These are phyloP conservation scores for Artemisia tridentata DNA, from an alignment of 129 eudicot genomes.

Conservation along the genomic window DNA sequence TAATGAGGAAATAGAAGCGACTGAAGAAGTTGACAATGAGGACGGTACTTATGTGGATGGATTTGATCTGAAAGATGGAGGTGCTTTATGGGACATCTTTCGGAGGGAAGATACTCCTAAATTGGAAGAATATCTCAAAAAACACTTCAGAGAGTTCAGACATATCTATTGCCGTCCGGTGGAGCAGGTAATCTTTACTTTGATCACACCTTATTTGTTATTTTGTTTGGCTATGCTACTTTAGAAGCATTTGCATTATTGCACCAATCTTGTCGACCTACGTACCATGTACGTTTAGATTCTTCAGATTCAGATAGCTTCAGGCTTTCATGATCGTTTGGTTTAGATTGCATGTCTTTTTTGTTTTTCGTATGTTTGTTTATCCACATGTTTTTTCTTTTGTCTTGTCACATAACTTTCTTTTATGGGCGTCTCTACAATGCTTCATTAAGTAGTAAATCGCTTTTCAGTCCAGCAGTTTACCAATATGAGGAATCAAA, in stretches of 20 bases:
- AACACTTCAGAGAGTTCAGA: constrained; percentile 59
- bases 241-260: no score
- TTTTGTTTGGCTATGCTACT: neutral
- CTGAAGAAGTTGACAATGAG: neutral
- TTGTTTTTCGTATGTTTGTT: no score
- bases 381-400: no score
- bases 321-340: no score
- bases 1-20: neutral
- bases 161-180: constrained; percentile 41
- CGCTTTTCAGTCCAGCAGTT: no score
- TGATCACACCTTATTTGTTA: neutral
- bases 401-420: no score
- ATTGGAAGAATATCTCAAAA: constrained; percentile 53
- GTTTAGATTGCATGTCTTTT: no score
- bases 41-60: neutral
- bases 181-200: constrained; percentile 36
- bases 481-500: neutral
- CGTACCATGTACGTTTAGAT: no score
- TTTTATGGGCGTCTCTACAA: neutral
- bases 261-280: no score
- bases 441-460: neutral
- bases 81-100: constrained; percentile 76
- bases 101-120: constrained; percentile 65
- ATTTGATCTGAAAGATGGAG: constrained; percentile 39
- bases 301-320: no score